phyloP scores from a whole-genome alignment of 306 rosid species.

The Inga laurina region DNA sequence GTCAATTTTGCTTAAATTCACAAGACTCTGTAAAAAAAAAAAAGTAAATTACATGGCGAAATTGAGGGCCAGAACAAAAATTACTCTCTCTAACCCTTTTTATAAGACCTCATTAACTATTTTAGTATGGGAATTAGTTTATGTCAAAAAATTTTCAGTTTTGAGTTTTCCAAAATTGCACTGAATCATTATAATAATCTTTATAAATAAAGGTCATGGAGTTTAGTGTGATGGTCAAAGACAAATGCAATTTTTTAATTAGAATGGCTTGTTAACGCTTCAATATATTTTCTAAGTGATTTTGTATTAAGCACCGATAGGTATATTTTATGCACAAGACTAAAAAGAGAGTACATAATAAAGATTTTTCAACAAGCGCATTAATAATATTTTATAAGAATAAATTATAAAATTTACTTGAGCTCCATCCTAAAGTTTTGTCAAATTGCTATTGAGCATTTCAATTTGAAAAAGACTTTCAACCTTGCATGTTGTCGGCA shows the following conservation, averaged over 20 bases:
- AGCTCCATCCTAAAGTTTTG: conserved; percentile 13
- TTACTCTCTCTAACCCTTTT: too few species aligned
- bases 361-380: neutral
- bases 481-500: neutral
- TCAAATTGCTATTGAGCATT: neutral
- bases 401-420: neutral
- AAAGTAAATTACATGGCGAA: too few species aligned
- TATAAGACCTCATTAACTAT: too few species aligned
- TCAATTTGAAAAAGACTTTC: neutral
- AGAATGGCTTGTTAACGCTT: too few species aligned
- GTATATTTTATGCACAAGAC: too few species aligned
- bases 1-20: too few species aligned
- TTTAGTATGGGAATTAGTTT: too few species aligned
- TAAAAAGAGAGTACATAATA: neutral
- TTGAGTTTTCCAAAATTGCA: neutral
- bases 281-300: neutral
- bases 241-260: neutral
- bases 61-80: too few species aligned
- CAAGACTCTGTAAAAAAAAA: too few species aligned
- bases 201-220: neutral
- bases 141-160: too few species aligned
- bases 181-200: too few species aligned
- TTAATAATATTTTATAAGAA: neutral
- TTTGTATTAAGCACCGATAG: too few species aligned
- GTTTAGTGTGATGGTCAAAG: neutral